Evolutionary conservation across 169 alveolate genomes (phyloP).

Genomic region (Eimeria nieschulzi): DNA sequence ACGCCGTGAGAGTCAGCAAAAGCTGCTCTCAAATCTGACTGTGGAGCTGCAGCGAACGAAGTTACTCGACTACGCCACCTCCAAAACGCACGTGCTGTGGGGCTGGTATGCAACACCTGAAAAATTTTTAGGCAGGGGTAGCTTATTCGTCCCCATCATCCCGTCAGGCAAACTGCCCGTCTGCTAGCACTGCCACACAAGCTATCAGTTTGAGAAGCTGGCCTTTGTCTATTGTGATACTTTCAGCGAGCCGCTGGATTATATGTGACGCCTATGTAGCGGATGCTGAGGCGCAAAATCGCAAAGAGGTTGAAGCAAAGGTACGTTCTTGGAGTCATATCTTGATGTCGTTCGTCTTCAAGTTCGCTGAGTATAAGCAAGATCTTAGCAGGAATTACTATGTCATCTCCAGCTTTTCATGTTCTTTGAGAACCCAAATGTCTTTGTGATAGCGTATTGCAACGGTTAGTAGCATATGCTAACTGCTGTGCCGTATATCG

Average conservation of each 20-base stretch:
- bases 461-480: too few species aligned
- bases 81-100: slow-evolving; percentile 58
- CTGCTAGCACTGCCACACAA: too few species aligned
- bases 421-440: too few species aligned
- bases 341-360: too few species aligned
- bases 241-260: slow-evolving; percentile 89
- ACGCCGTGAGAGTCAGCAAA: not conserved
- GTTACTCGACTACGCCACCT: slow-evolving; percentile 57
- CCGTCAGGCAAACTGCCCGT: too few species aligned
- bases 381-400: too few species aligned
- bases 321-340: not conserved
- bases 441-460: too few species aligned
- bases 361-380: too few species aligned
- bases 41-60: slow-evolving; percentile 31
- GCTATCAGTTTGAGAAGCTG: not conserved
- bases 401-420: too few species aligned
- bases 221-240: slow-evolving; percentile 5
- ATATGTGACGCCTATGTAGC: slow-evolving; percentile 92
- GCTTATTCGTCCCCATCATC: not conserved
- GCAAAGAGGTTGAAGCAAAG: slow-evolving; percentile 42
- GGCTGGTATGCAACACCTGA: slow-evolving; percentile 7
- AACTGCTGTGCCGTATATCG: not conserved
- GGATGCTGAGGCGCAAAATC: slow-evolving; percentile 83
- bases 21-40: too few species aligned
- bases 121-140: not conserved